phyloP scores from a whole-genome alignment of 768 basidiomycete species.

The Panellus pusillus region DNA sequence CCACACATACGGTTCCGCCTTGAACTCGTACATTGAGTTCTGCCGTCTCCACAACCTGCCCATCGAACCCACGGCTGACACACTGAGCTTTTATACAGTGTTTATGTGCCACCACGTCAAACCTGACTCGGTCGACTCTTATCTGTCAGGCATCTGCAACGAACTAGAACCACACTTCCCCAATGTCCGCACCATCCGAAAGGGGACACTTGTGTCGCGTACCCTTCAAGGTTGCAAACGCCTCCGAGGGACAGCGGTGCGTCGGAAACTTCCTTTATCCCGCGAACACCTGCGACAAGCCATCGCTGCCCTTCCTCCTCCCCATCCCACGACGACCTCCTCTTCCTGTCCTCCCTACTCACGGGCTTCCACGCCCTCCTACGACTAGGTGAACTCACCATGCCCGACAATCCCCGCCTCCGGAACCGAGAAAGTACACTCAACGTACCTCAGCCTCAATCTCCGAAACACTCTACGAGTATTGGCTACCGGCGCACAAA shows the following conservation, averaged over 20 bases:
- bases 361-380: slow-evolving; percentile 23
- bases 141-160: slow-evolving; percentile 40
- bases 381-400: slow-evolving; percentile 23
- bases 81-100: slow-evolving; percentile 33
- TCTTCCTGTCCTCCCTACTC: slow-evolving; percentile 22
- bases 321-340: slow-evolving; percentile 7
- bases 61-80: slow-evolving; percentile 32
- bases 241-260: slow-evolving; percentile 14
- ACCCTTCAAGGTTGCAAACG: slow-evolving; percentile 28
- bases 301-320: neutral
- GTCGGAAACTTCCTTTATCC: slow-evolving; percentile 30
- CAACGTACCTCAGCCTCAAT: slow-evolving; percentile 12
- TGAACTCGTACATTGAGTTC: slow-evolving; percentile 34
- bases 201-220: slow-evolving; percentile 25
- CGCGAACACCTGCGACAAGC: slow-evolving; percentile 16
- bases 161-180: slow-evolving; percentile 35
- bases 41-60: slow-evolving; percentile 27
- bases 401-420: slow-evolving; percentile 18
- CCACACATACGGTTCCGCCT: slow-evolving; percentile 27
- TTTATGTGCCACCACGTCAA: slow-evolving; percentile 37
- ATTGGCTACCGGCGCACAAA: slow-evolving; percentile 29
- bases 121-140: slow-evolving; percentile 34
- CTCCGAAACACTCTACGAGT: neutral
- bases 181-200: slow-evolving; percentile 23
- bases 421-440: slow-evolving; percentile 19